Evolutionary conservation across 305 asterid species (phyloP), one percentile per base, ranked within the genome.

Genomic region (Vinca major): DNA sequence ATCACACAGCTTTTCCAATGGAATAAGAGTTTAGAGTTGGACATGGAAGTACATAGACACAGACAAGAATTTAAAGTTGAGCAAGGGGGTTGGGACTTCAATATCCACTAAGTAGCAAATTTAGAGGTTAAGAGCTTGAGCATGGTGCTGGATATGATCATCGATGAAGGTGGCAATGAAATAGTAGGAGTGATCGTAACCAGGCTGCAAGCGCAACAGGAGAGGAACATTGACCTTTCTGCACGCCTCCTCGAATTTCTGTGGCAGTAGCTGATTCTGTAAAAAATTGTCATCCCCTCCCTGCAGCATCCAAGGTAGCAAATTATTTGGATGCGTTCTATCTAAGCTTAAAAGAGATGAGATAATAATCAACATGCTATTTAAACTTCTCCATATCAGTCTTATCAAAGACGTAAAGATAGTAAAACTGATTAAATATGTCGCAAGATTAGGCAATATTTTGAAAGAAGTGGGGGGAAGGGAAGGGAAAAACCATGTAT

Each of bases 131-230:
- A 93, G 94, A 7, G 95, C 91, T 74, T 93, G 95, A 69, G 94
- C 91, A 62, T 93, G 98, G 83, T 90, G 97, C 39, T 71, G 88
- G 65, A 93, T 80, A 75, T 93, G 98, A 55, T 93, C 98, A 47
- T 93, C 98, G 1, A 93, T 80, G 71, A 93, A 93, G 64, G 95
- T 82, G 47, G 96, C 75, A 7, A 93, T 87, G 84, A 86, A 90
- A 73, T 71, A 83, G 85, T 85, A 93, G 17, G 98, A 90, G 86
- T 93, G 98, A 65, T 93, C 98, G 39, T 90, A 93, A 69, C 98
- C 98, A 37, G 95, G 92, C 70, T 89, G 98, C 80, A 83, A 63
- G 47, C 96, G 82, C 65, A 93, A 71, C 58, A 85, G 74, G 21
- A 90, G 78, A 26, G 97, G 97, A 69, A 73, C 92, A 7, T 72